Base-by-base conservation (phyloP, 202 grass and related monocot species). In the Setaria viridis region DNA sequence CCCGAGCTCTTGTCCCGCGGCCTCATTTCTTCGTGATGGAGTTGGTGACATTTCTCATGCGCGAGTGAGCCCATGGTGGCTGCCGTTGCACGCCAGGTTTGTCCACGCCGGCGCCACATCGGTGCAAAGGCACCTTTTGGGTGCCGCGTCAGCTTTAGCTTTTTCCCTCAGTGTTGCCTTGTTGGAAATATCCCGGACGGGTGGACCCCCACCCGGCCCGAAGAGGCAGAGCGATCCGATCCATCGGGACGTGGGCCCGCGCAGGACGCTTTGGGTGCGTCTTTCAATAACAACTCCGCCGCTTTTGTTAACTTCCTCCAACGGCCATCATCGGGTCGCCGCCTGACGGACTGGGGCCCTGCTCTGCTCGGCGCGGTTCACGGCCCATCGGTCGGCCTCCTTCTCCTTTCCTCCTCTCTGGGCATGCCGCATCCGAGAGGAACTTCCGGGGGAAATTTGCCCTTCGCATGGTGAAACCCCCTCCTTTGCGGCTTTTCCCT, bases 231-330 rank as follows among this genome's bases (percentile, higher is more conserved):
- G 35, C 35, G 35, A 37, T 37, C 35, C 4, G 35, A 37, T 37
- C 35, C 35, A 37, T 37, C 35, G 35, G 35, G 39, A 41, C 10
- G 42, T 60, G 70, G 82, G 29, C 72, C 78, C 82, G 33, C 54
- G 4, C 19, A 1, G 7, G 16, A 16, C 4, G 13, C 67, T 30
- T 60, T 73, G 35, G 20, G 68, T 11, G 19, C 35, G 45, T 65
- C 83, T 70, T 82, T 82, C 47, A 48, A 58, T 71, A 49, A 34
- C 0, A 58, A 60, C 10, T 21, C 59, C 17, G 37, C 12, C 13
- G 37, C 78, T 41, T 77, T 86, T 57, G 64, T 56, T 72, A 69
- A 30, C 88, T 57, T 49, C 10, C 57, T 57, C 56, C 70, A 68
- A 62, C 76, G 69, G 87, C 42, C 42, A 4, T 9, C 56, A 47